These are phyloP conservation scores for Endocalyx cinctus DNA, from an alignment of 2,329 filamentous ascomycete genomes.

Conservation along the genomic window DNA sequence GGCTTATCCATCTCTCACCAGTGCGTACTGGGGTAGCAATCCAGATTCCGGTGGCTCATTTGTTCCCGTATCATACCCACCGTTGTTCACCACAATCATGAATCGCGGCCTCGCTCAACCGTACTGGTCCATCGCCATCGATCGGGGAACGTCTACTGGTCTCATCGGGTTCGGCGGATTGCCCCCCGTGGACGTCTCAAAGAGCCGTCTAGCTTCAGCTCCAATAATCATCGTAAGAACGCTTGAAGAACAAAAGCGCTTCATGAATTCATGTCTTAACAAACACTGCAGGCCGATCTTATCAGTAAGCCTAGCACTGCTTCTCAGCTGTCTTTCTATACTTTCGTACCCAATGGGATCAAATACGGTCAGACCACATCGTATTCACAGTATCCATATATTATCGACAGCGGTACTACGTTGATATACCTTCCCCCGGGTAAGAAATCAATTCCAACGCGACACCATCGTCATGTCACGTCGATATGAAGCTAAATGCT, in stretches of 20 bases:
- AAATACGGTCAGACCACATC: conserved; percentile 38
- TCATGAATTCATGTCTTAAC: background rate
- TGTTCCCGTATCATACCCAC: conserved; percentile 39
- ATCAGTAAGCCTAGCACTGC: conserved; percentile 29
- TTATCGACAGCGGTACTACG: conserved; percentile 49
- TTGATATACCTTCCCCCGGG: conserved; percentile 46
- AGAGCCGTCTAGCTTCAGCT: conserved; percentile 23
- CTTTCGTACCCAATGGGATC: conserved; percentile 46
- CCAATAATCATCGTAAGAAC: conserved; percentile 43
- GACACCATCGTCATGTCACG: no score
- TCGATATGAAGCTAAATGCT: no score
- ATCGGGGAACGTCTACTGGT: conserved; percentile 41
- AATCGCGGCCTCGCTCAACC: conserved; percentile 40
- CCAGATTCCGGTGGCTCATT: conserved; percentile 31
- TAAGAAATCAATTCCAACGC: no score
- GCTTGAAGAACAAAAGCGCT: background rate
- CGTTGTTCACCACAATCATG: conserved; percentile 45
- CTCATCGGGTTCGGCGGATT: conserved; percentile 44
- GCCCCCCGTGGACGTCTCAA: conserved; percentile 30
- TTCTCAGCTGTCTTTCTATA: conserved; percentile 48
- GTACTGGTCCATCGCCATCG: conserved; percentile 44
- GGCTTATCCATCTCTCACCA: conserved; percentile 46
- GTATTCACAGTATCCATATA: conserved; percentile 41
- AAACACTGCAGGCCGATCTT: conserved; percentile 37
- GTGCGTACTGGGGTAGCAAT: conserved; percentile 37